Conservation (phyloP, 306 rosid species). For the Urtica urens region DNA sequence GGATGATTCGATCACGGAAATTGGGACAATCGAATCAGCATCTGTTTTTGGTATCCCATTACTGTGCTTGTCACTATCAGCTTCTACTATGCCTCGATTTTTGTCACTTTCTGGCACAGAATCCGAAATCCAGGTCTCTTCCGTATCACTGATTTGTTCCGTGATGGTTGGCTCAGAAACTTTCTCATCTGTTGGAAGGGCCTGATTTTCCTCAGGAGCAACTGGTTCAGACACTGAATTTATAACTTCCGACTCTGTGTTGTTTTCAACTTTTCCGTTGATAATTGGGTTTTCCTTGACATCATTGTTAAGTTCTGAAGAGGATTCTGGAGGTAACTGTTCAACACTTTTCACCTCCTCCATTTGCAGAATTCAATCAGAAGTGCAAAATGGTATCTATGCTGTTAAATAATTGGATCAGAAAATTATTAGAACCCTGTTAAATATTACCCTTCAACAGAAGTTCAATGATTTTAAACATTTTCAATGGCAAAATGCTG, state of each 20-base stretch:
- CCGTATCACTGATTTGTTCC: conserved; percentile 16
- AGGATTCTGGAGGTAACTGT: conserved; percentile 19
- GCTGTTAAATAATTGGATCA: no score
- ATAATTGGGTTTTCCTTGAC: conserved; percentile 17
- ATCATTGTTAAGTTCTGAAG: conserved; percentile 22
- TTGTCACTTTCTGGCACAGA: conserved; percentile 5
- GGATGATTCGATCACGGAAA: conserved; percentile 15
- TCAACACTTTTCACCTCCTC: conserved; percentile 42
- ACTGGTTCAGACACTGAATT: conserved; percentile 14
- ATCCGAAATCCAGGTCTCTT: conserved; percentile 20
- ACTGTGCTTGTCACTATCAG: conserved; percentile 19
- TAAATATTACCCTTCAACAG: no score
- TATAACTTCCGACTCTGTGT: conserved; percentile 18
- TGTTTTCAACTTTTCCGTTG: conserved; percentile 34
- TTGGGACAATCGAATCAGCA: conserved; percentile 11
- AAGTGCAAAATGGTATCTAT: conserved; percentile 19
- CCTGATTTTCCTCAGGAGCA: conserved; percentile 28
- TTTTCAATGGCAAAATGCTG: no score
- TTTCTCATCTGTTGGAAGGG: conserved; percentile 19
- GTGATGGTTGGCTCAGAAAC: conserved; percentile 17
- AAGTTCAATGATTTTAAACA: no score
- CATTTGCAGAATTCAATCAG: conserved; percentile 32
- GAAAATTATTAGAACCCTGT: no score
- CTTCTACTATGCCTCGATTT: conserved; percentile 10
- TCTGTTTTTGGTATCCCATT: conserved; percentile 17